Evolutionary conservation across 768 basidiomycete genomes (phyloP), one percentile per base, ranked within the genome.

Genomic region (Gautieria morchelliformis): DNA sequence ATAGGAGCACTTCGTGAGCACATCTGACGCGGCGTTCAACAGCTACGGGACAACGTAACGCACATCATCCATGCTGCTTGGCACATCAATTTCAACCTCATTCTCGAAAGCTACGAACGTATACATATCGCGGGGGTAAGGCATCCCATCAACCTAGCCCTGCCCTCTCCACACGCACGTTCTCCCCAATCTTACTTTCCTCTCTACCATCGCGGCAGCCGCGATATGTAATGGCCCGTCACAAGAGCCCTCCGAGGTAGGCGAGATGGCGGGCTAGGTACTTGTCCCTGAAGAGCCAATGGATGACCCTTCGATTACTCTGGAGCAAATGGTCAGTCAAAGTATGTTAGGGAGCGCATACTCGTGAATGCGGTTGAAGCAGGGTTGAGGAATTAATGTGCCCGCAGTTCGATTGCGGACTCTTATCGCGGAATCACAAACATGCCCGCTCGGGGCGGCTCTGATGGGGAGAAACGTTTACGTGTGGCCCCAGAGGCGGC

Each of bases 321-420:
- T 69, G 3, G 75, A 74, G 1, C 60, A 56, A 17, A 80, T 51
- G 70, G 74, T 12, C 78, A 78, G 56, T 65, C 69, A 0, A 81
- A 81, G 47, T 62, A 42, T 39, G 59, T 62, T 10, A 59, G 59
- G 1, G 63, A 49, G 22, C 24, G 22, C 12, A 14, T 49, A 12
- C 33, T 35, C 33, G 33, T 35, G 11, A 35, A 35, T 35, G 33
- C 33, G 11, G 22, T 49, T 17, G 47, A 49, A 6, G 12, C 47
- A 15, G 15, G 24, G 17, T 10, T 49, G 24, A 14, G 15, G 24
- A 20, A n/a, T n/a, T n/a, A n/a, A n/a, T n/a, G n/a, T n/a, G n/a
- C n/a, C n/a, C n/a, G n/a, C n/a, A n/a, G n/a, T n/a, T n/a, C n/a
- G n/a, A n/a, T n/a, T n/a, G n/a, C n/a, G n/a, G n/a, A n/a, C n/a